A percentile compares a stretch with the other conserved stretches of the same genome.
These are phyloP conservation scores for Parathielavia hyrcaniae DNA, from an alignment of 495 filamentous ascomycete species.

Conservation along the genomic window DNA sequence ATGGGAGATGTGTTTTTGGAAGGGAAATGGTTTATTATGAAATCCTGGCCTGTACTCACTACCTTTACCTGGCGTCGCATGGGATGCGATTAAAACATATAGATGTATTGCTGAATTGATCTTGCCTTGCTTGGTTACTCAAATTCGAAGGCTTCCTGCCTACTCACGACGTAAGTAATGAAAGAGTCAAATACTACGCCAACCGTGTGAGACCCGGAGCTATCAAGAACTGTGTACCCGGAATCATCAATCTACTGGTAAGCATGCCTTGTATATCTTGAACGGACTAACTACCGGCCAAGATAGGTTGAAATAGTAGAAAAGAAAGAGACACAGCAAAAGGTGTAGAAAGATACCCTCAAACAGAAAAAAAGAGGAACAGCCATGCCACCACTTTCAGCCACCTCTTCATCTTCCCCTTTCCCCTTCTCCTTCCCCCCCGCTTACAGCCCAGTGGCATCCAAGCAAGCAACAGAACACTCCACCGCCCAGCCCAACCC, in stretches of 20 bases:
- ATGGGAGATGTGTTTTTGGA: not conserved
- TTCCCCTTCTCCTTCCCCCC: not conserved
- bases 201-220: too few species aligned
- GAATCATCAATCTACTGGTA: too few species aligned
- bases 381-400: not conserved
- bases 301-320: too few species aligned
- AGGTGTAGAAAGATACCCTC: too few species aligned
- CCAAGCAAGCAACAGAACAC: not conserved
- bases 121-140: not conserved
- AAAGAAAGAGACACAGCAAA: too few species aligned
- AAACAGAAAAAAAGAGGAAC: not conserved
- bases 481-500: not conserved
- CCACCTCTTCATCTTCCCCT: not conserved
- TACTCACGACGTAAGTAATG: too few species aligned
- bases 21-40: not conserved
- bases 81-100: not conserved
- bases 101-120: conserved; percentile 2
- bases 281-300: too few species aligned
- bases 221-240: too few species aligned
- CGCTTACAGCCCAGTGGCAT: not conserved
- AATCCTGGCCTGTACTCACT: too few species aligned
- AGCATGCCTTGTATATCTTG: too few species aligned
- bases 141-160: too few species aligned
- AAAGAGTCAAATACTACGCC: too few species aligned
- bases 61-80: not conserved